These are phyloP conservation scores for Pleochaeta shiraiana DNA, from an alignment of 2,329 filamentous ascomycete genomes.

Conservation along the genomic window DNA sequence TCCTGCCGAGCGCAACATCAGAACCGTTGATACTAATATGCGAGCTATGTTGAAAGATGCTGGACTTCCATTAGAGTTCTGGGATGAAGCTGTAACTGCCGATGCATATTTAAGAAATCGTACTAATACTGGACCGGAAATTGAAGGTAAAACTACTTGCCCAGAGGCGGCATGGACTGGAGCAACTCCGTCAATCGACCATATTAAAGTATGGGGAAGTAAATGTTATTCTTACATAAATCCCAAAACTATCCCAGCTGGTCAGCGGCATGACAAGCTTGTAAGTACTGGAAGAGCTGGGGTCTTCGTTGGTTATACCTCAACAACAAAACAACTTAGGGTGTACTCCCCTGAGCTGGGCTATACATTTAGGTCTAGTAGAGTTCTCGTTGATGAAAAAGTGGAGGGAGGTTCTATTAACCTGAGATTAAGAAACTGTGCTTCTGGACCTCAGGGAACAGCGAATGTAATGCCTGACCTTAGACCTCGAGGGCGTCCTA, in stretches of 20 bases:
- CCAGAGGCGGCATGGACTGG: not conserved
- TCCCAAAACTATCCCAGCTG: too few relatives aligned
- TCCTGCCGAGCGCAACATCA: not conserved
- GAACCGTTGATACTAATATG: not conserved
- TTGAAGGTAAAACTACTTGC: not conserved
- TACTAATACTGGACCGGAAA: not conserved
- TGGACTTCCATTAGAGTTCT: not conserved
- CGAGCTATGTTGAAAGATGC: not conserved
- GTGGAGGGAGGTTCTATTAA: not conserved
- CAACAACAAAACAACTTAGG: not conserved
- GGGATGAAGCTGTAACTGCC: not conserved
- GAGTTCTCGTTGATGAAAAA: not conserved
- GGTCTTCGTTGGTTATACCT: not conserved
- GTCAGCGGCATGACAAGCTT: too few relatives aligned
- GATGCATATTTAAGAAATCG: constrained; percentile 3
- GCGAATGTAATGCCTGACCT: not conserved
- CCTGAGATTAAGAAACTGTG: not conserved
- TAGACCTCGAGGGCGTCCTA: not conserved
- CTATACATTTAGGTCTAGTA: not conserved
- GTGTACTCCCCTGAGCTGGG: not conserved
- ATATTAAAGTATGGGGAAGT: not conserved
- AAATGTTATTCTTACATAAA: too few relatives aligned
- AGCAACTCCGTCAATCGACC: not conserved
- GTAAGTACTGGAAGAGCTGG: not conserved
- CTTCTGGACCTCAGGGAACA: not conserved